phyloP scores from a whole-genome alignment of 1,284 basidiomycete genomes.

The Sporisorium exsertum region DNA sequence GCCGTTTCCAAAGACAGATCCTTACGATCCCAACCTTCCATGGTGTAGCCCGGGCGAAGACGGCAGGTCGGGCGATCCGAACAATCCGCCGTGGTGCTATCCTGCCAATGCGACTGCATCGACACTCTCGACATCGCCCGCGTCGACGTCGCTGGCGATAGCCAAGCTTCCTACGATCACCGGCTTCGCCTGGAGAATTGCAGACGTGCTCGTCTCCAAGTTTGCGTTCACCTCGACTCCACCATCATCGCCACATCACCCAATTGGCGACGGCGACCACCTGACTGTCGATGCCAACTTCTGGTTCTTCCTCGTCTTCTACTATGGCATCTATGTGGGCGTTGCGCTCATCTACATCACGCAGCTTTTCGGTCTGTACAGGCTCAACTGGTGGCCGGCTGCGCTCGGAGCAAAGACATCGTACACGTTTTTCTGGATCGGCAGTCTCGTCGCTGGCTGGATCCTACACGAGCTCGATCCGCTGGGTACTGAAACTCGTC shows the following conservation, averaged over 20 bases:
- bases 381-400: conserved; percentile 71
- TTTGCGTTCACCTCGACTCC: neutral
- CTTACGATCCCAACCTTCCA: conserved; percentile 62
- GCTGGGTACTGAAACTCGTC: conserved; percentile 34
- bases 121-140: neutral
- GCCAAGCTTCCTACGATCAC: conserved; percentile 22
- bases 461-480: conserved; percentile 70
- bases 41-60: conserved; percentile 56
- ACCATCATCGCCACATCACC: conserved; percentile 1
- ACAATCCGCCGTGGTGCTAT: conserved; percentile 52
- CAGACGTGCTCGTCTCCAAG: conserved; percentile 18
- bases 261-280: conserved; percentile 29
- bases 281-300: conserved; percentile 63
- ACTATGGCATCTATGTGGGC: conserved; percentile 67
- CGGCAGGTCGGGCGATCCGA: conserved; percentile 39
- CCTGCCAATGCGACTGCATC: conserved; percentile 22
- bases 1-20: conserved; percentile 73
- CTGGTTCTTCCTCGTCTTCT: conserved; percentile 68
- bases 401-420: conserved; percentile 72
- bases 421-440: conserved; percentile 73
- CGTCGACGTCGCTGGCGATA: neutral
- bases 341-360: conserved; percentile 73
- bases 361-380: conserved; percentile 74
- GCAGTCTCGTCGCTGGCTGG: conserved; percentile 71
- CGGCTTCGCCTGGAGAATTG: conserved; percentile 20